These are phyloP conservation scores for Lathyrus sativus DNA, from an alignment of 306 rosid genomes.

Conservation along the genomic window DNA sequence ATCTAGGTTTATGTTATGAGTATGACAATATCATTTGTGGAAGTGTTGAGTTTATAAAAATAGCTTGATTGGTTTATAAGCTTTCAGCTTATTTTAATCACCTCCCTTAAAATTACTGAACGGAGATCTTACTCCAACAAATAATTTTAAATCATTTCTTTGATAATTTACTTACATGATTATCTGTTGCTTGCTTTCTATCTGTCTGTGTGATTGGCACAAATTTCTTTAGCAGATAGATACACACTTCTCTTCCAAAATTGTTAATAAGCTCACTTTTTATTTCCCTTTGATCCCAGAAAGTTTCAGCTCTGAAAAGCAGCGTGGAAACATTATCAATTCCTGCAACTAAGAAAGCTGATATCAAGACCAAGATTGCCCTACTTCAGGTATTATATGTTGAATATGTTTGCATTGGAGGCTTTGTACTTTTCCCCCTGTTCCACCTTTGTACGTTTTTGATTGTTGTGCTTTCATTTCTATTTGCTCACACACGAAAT, in stretches of 20 bases:
- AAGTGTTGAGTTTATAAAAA: background rate
- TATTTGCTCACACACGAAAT: conserved; percentile 10
- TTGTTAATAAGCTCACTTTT: conserved; percentile 20
- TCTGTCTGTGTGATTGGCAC: background rate
- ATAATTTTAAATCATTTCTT: background rate
- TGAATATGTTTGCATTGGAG: conserved; percentile 18
- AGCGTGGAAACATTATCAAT: conserved; percentile 76
- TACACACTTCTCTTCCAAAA: conserved; percentile 8
- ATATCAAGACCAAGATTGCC: conserved; percentile 67
- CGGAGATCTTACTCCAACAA: background rate
- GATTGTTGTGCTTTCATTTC: conserved; percentile 2
- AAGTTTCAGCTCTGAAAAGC: conserved; percentile 74
- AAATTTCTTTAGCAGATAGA: conserved; percentile 5
- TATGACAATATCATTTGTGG: background rate
- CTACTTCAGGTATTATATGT: conserved; percentile 65
- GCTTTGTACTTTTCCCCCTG: conserved; percentile 16
- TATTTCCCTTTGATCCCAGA: conserved; percentile 44
- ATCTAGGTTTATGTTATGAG: background rate
- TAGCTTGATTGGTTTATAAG: background rate
- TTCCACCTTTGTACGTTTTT: conserved; percentile 18
- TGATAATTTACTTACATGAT: background rate
- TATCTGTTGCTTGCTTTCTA: conserved; percentile 5
- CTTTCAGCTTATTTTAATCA: no score
- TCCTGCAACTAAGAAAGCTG: conserved; percentile 89
- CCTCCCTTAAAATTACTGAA: background rate